phyloP scores from a whole-genome alignment of 2,329 filamentous ascomycete species.

The Fusarium duplospermum region DNA sequence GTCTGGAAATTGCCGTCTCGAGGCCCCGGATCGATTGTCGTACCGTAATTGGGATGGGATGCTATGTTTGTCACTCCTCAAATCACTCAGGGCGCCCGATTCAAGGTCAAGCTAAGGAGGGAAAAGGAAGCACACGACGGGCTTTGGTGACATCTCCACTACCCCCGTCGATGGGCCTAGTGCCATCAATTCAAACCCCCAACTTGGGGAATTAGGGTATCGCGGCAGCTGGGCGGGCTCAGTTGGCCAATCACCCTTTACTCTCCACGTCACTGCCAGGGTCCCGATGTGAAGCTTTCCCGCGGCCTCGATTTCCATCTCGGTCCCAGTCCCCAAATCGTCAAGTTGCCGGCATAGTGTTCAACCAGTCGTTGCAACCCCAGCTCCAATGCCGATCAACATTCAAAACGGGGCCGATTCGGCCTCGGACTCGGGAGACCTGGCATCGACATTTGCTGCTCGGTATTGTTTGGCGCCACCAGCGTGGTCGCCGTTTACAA shows the following conservation, averaged over 20 bases:
- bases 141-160: not conserved
- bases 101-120: constrained; percentile 4
- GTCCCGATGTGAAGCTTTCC: not conserved
- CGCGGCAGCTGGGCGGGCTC: not conserved
- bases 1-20: constrained; percentile 21
- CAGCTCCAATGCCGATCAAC: constrained; percentile 30
- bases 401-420: constrained; percentile 24
- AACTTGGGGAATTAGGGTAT: not conserved
- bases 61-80: constrained; percentile 22
- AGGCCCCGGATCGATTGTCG: constrained; percentile 8
- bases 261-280: constrained; percentile 19
- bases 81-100: constrained; percentile 10
- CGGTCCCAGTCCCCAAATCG: constrained; percentile 18
- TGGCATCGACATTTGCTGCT: not conserved
- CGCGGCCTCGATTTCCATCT: constrained; percentile 23
- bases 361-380: constrained; percentile 3
- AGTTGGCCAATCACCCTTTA: constrained; percentile 1
- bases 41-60: constrained; percentile 19
- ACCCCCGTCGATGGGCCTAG: not conserved
- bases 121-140: constrained; percentile 11
- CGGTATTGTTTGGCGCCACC: constrained; percentile 1
- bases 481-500: constrained; percentile 3
- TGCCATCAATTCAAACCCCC: not conserved
- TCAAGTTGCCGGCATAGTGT: constrained; percentile 12
- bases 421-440: constrained; percentile 11